Evolutionary conservation across 2,329 filamentous ascomycete genomes (phyloP).

Genomic region (Elsinoe fawcettii): DNA sequence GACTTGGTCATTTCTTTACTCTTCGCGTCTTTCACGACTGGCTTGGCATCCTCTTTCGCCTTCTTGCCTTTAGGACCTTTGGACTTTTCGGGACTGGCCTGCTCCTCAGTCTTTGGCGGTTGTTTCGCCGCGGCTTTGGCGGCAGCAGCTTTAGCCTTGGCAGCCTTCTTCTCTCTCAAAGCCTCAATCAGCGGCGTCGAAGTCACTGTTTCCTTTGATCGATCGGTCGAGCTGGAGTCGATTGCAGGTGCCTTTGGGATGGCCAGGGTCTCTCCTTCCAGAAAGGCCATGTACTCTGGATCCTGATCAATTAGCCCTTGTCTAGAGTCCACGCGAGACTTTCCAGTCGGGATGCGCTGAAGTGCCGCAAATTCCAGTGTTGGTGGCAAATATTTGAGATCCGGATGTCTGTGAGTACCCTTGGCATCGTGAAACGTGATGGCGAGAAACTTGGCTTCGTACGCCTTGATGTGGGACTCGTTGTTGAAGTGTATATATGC

Average conservation of each 20-base stretch:
- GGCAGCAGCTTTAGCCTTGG: slow-evolving; percentile 49
- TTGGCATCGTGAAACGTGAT: slow-evolving; percentile 74
- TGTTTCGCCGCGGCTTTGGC: slow-evolving; percentile 53
- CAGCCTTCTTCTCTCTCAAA: slow-evolving; percentile 85
- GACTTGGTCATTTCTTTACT: slow-evolving; percentile 35
- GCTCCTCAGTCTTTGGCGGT: slow-evolving; percentile 25
- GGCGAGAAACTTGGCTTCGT: slow-evolving; percentile 63
- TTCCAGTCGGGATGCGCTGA: slow-evolving; percentile 69
- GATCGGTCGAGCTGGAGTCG: slow-evolving; percentile 44
- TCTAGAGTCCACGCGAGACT: slow-evolving; percentile 69
- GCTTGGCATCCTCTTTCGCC: slow-evolving; percentile 29
- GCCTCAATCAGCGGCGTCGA: slow-evolving; percentile 87
- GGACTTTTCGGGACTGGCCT: slow-evolving; percentile 34
- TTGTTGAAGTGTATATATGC: slow-evolving; percentile 77
- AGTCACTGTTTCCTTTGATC: slow-evolving; percentile 48
- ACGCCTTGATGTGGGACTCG: slow-evolving; percentile 55
- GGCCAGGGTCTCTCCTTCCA: slow-evolving; percentile 76
- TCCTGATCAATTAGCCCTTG: slow-evolving; percentile 97
- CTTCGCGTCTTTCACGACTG: slow-evolving; percentile 27
- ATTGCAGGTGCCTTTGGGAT: slow-evolving; percentile 46
- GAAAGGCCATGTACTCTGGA: slow-evolving; percentile 86
- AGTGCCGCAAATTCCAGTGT: slow-evolving; percentile 75
- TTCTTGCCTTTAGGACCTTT: slow-evolving; percentile 28
- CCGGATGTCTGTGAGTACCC: slow-evolving; percentile 62
- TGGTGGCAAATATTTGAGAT: slow-evolving; percentile 65